These are phyloP conservation scores for Aspergillus alliaceus DNA, from an alignment of 2,329 filamentous ascomycete genomes.

Conservation along the genomic window DNA sequence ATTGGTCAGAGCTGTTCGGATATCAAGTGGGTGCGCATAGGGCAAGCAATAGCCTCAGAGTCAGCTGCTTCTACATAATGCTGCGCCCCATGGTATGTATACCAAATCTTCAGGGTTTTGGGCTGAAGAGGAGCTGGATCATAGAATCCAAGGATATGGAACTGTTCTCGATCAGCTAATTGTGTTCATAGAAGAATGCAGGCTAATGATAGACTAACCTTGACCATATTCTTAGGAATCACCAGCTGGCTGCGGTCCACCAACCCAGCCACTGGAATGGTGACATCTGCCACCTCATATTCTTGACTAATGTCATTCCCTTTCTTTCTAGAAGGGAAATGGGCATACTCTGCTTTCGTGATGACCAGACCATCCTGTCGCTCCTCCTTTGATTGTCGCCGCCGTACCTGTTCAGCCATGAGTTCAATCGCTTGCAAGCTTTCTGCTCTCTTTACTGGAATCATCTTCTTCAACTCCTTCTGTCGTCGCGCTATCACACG, in stretches of 20 bases:
- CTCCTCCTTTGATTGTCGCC: conserved; percentile 38
- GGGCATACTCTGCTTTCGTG: conserved; percentile 42
- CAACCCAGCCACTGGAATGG: conserved; percentile 45
- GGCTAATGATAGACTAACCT: conserved; percentile 26
- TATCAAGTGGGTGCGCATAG: conserved; percentile 39
- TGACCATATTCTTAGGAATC: conserved; percentile 35
- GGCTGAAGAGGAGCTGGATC: conserved; percentile 44
- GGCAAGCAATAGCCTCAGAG: conserved; percentile 37
- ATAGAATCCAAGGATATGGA: conserved; percentile 44
- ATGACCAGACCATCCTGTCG: conserved; percentile 40
- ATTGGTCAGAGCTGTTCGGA: background rate
- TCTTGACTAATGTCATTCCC: conserved; percentile 21
- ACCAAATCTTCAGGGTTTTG: conserved; percentile 44
- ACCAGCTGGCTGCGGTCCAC: conserved; percentile 43
- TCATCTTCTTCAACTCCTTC: conserved; percentile 36
- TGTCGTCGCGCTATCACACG: conserved; percentile 35
- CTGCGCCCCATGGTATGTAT: conserved; percentile 39
- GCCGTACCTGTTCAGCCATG: conserved; percentile 41
- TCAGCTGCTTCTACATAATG: conserved; percentile 41
- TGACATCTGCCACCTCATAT: conserved; percentile 39
- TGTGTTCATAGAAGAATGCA: background rate
- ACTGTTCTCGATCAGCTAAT: conserved; percentile 30
- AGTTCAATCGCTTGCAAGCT: conserved; percentile 41
- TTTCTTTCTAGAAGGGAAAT: conserved; percentile 31
- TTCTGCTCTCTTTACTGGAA: conserved; percentile 38